phyloP scores from a whole-genome alignment of 495 filamentous ascomycete genomes.

The Penicillium turbatum region DNA sequence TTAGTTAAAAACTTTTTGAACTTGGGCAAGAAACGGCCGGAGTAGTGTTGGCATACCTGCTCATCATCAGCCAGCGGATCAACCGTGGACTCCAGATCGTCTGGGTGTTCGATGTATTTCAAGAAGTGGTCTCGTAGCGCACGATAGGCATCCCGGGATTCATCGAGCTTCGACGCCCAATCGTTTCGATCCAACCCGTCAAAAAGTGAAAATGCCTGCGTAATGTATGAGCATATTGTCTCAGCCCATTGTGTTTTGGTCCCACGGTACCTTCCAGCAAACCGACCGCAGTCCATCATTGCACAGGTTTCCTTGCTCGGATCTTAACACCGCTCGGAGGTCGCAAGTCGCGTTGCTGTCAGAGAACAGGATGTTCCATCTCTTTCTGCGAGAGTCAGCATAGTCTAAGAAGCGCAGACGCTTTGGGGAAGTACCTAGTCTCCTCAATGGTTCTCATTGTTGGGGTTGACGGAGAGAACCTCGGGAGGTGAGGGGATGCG shows the following conservation, averaged over 20 bases:
- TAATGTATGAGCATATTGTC: conserved; percentile 10
- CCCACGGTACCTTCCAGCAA: conserved; percentile 77
- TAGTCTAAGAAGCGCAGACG: neutral
- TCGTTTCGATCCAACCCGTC: conserved; percentile 58
- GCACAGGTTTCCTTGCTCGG: conserved; percentile 56
- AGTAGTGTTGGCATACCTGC: conserved; percentile 52
- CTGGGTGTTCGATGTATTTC: conserved; percentile 73
- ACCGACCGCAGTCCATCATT: conserved; percentile 74
- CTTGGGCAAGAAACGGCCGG: neutral
- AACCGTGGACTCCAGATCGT: conserved; percentile 64
- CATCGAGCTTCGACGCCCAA: conserved; percentile 64
- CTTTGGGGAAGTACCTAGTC: conserved; percentile 45
- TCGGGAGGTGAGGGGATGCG: conserved; percentile 10
- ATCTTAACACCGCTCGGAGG: conserved; percentile 61
- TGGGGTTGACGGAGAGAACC: conserved; percentile 9
- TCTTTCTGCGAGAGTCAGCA: conserved; percentile 34
- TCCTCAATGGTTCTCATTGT: conserved; percentile 62
- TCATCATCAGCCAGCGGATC: conserved; percentile 88
- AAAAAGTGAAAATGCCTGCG: conserved; percentile 76
- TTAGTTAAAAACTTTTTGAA: conserved; percentile 33
- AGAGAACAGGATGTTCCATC: conserved; percentile 65
- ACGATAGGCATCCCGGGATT: conserved; percentile 69
- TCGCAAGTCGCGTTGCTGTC: conserved; percentile 56
- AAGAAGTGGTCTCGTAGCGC: conserved; percentile 70
- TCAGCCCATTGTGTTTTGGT: neutral